These are phyloP conservation scores for Hygrocybe coccinea DNA, from an alignment of 768 basidiomycete species.

Conservation along the genomic window DNA sequence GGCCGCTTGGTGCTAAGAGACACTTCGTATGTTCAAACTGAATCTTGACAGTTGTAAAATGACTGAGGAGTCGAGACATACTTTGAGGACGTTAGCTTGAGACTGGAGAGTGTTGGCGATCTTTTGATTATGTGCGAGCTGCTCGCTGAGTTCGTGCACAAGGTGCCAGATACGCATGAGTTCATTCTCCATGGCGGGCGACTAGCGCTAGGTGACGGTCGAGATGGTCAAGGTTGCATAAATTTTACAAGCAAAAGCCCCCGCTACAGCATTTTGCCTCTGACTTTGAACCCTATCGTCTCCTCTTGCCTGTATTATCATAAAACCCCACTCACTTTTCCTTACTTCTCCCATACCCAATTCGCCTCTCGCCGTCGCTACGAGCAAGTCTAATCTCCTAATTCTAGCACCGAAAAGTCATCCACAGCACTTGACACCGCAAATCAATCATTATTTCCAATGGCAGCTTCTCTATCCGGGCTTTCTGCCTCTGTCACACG, in stretches of 20 bases:
- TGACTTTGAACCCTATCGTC: not conserved
- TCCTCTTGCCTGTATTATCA: constrained; percentile 5
- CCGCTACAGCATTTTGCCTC: not conserved
- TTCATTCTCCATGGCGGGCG: constrained; percentile 54
- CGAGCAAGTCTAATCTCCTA: not conserved
- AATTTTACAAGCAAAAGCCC: too few relatives aligned
- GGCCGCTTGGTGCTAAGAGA: constrained; percentile 62
- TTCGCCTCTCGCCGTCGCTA: not conserved
- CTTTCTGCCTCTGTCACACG: constrained; percentile 94
- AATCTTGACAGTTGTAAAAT: constrained; percentile 2
- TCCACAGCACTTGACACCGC: not conserved
- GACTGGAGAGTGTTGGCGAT: constrained; percentile 62
- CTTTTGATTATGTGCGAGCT: constrained; percentile 77
- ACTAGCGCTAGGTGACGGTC: not conserved
- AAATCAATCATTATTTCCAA: not conserved
- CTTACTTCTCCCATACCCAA: not conserved
- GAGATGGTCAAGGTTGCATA: not conserved
- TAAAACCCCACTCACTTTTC: constrained; percentile 4
- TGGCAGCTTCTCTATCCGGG: constrained; percentile 58
- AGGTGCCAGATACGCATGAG: constrained; percentile 74
- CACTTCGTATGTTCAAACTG: constrained; percentile 9
- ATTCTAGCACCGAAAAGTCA: not conserved
- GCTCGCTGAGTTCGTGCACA: constrained; percentile 76
- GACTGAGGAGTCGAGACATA: constrained; percentile 26
- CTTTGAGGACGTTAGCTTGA: constrained; percentile 72